Percentiles rank a stretch among this genome's conserved stretches.
Evolutionary conservation across 805 yeast species (phyloP).

Genomic region (Candida tammaniensis): DNA sequence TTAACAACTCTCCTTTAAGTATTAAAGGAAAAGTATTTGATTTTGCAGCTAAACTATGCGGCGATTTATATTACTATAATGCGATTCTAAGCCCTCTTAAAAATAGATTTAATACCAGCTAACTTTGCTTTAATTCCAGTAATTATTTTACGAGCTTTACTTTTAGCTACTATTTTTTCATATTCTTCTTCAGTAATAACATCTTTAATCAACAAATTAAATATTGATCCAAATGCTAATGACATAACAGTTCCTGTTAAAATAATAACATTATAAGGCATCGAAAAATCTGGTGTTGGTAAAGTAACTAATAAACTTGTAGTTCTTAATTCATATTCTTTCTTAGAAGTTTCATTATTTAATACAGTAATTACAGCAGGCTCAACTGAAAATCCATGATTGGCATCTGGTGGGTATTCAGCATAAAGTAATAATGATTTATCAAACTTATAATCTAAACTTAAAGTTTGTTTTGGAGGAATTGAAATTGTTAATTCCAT

Average conservation of each 20-base stretch:
- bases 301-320: conserved; percentile 81
- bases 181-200: conserved; percentile 71
- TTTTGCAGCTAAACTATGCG: no score
- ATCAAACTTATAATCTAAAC: conserved; percentile 76
- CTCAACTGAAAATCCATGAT: conserved; percentile 93
- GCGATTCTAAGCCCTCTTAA: no score
- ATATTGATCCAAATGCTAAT: conserved; percentile 81
- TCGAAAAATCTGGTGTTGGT: conserved; percentile 97
- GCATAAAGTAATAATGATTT: conserved; percentile 79
- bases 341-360: conserved; percentile 16
- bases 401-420: conserved; percentile 99
- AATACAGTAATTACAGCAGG: conserved; percentile 77
- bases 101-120: background rate
- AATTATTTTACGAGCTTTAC: conserved; percentile 14
- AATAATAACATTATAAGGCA: conserved; percentile 97
- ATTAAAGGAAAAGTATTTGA: no score
- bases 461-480: conserved; percentile 62
- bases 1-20: no score
- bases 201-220: conserved; percentile 71
- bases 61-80: no score
- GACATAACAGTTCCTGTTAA: conserved; percentile 93
- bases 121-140: conserved; percentile 9
- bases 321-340: conserved; percentile 61
- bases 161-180: conserved; percentile 18
- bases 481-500: conserved; percentile 63